phyloP scores from a whole-genome alignment of 1,284 basidiomycete species.

The Trametes polyzona region DNA sequence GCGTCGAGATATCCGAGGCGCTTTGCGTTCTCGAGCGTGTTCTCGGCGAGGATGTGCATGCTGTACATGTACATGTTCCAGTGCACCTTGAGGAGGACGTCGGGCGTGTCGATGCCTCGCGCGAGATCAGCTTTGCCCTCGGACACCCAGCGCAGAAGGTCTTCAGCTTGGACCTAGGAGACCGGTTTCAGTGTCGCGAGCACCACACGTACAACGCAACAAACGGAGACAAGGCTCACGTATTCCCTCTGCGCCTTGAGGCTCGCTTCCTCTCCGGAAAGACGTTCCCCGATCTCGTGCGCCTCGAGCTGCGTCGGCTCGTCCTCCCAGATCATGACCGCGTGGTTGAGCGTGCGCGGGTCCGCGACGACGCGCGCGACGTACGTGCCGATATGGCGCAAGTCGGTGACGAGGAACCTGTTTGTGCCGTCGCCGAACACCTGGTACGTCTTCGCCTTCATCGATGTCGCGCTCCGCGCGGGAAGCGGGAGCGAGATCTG shows the following conservation, averaged over 20 bases:
- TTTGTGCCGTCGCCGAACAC: slow-evolving; percentile 18
- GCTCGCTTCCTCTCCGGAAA: slow-evolving; percentile 19
- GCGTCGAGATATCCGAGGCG: slow-evolving; percentile 28
- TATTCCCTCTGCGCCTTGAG: slow-evolving; percentile 11
- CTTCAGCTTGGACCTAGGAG: slow-evolving; percentile 19
- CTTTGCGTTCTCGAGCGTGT: slow-evolving; percentile 28
- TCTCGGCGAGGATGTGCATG: slow-evolving; percentile 28
- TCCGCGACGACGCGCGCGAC: slow-evolving; percentile 31
- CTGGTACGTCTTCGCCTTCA: slow-evolving; percentile 1
- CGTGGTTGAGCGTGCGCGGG: slow-evolving; percentile 30
- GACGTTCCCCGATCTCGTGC: slow-evolving; percentile 18
- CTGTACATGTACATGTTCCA: slow-evolving; percentile 23
- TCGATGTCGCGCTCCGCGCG: neutral
- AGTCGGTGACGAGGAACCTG: slow-evolving; percentile 22
- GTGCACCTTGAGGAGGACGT: neutral
- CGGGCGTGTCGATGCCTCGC: neutral
- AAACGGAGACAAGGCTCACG: too few relatives aligned
- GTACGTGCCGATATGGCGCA: slow-evolving; percentile 25
- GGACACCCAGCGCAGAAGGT: neutral
- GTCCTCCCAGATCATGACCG: slow-evolving; percentile 35
- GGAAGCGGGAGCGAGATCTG: slow-evolving; percentile 23
- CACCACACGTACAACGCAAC: too few relatives aligned
- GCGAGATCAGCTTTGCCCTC: slow-evolving; percentile 1
- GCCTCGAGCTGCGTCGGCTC: slow-evolving; percentile 17
- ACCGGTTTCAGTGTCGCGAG: neutral